Evolutionary conservation across 345 rosid species (phyloP), one percentile per base, ranked within the genome.

Genomic region (Lepidium africanum): DNA sequence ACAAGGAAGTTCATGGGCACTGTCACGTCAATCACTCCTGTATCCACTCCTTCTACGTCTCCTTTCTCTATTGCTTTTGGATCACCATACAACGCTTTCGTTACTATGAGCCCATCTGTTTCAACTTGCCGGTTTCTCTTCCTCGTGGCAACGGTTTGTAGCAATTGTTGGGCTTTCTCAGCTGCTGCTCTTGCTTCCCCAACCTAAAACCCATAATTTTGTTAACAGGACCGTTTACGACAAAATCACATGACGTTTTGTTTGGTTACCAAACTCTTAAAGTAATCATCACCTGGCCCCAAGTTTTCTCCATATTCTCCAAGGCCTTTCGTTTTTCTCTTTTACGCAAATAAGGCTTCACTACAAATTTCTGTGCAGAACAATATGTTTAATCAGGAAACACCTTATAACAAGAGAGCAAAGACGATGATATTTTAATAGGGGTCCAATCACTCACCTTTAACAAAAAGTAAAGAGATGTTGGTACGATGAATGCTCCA

Each of bases 1-100:
- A 95, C 84, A 12, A 89, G 86, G 81, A 95, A 95, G 85, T 89
- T 95, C 58, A 91, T 86, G 60, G 96, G 91, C 68, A 86, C 46
- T 42, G 99, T 85, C 72, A 91, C 98, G 75, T 95, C 94, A 10
- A 85, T 75, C 23, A 85, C 78, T 72, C 81, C 84, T 0, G 88
- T 83, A 73, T 78, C 77, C 43, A 59, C 63, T 63, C 81, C 87
- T 16, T 77, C 76, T 56, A 49, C 82, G n/a, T 78, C 69, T 60
- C 74, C 59, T 77, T 64, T 87, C 76, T 78, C 81, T 67, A 82
- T 65, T 46, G 84, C 83, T 79, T 89, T 86, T 47, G 65, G 65
- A 67, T 79, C 83, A 71, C 96, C 98, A 74, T 91, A 89, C 56
- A 84, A 48, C 12, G 96, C 97, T 63, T 77, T 85, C 6, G 83